Conservation (phyloP, 495 filamentous ascomycete species). For the Podospora sp. region DNA sequence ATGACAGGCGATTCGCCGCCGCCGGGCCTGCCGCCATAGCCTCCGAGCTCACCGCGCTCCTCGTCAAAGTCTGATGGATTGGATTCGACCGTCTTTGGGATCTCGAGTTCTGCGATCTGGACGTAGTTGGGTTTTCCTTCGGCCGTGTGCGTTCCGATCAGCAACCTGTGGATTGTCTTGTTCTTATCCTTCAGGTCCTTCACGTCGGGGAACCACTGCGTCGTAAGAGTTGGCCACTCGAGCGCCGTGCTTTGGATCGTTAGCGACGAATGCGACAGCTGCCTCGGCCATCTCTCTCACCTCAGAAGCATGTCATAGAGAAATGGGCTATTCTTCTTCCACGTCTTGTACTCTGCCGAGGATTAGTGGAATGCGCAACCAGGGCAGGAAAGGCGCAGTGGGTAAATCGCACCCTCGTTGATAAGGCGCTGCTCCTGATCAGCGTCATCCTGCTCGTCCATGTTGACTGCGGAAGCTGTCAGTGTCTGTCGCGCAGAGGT, state of each 20-base stretch:
- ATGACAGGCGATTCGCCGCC: conserved; percentile 58
- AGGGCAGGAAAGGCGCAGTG: neutral
- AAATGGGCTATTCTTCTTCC: conserved; percentile 99
- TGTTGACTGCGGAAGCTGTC: conserved; percentile 46
- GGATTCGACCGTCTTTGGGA: conserved; percentile 76
- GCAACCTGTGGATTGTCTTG: conserved; percentile 82
- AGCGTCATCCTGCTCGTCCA: conserved; percentile 70
- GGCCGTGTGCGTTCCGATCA: conserved; percentile 94
- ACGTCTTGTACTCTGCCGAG: conserved; percentile 90
- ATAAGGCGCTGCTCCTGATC: conserved; percentile 77
- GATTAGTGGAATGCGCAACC: conserved; percentile 21
- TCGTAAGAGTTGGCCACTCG: conserved; percentile 97
- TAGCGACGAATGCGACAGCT: neutral
- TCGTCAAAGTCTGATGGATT: conserved; percentile 85
- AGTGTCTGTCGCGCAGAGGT: neutral
- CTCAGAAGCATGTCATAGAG: conserved; percentile 95
- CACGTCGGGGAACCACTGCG: conserved; percentile 97
- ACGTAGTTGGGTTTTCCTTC: conserved; percentile 87
- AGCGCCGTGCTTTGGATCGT: conserved; percentile 70
- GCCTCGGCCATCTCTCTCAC: conserved; percentile 38
- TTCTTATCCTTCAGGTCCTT: conserved; percentile 83
- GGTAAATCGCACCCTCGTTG: conserved; percentile 74
- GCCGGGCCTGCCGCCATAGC: conserved; percentile 71
- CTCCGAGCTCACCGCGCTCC: conserved; percentile 87
- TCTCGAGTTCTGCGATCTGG: conserved; percentile 88